phyloP scores from a whole-genome alignment of 371 early-diverging fungal species.

The Neoconidiobolus thromboides region DNA sequence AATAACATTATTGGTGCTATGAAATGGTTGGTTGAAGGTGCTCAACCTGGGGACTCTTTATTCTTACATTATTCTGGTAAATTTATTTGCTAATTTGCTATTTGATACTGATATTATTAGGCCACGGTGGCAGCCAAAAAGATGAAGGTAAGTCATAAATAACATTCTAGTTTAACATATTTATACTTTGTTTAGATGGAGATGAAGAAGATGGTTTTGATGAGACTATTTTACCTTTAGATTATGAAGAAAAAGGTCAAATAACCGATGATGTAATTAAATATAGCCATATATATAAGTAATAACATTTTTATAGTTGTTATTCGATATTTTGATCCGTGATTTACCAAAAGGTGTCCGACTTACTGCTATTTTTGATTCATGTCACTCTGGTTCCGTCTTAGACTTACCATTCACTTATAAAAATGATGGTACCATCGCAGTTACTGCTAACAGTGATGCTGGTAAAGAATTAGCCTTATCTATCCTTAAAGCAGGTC shows the following conservation, averaged over 20 bases:
- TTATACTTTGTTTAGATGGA: slow-evolving; percentile 18
- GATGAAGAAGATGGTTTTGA: slow-evolving; percentile 40
- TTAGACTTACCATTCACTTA: slow-evolving; percentile 76
- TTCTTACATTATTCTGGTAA: slow-evolving; percentile 31
- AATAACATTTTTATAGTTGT: slow-evolving; percentile 11
- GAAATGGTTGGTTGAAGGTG: slow-evolving; percentile 36
- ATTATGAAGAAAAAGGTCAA: slow-evolving; percentile 30
- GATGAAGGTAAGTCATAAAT: not conserved
- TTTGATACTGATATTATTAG: slow-evolving; percentile 12
- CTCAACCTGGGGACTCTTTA: slow-evolving; percentile 31
- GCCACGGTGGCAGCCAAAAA: slow-evolving; percentile 12
- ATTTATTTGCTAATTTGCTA: not conserved
- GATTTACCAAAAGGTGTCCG: slow-evolving; percentile 30
- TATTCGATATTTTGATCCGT: slow-evolving; percentile 30
- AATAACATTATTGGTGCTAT: slow-evolving; percentile 35
- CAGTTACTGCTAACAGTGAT: slow-evolving; percentile 15
- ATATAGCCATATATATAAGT: not conserved
- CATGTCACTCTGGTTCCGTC: slow-evolving; percentile 34
- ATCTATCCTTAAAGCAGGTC: slow-evolving; percentile 27
- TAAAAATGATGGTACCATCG: slow-evolving; percentile 40
- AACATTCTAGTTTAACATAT: slow-evolving; percentile 10
- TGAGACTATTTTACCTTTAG: slow-evolving; percentile 41
- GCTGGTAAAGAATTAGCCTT: slow-evolving; percentile 33
- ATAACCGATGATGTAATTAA: slow-evolving; percentile 29
- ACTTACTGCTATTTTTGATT: slow-evolving; percentile 42